Conservation (phyloP, 2,329 filamentous ascomycete genomes). For the Phialophora macrospora region DNA sequence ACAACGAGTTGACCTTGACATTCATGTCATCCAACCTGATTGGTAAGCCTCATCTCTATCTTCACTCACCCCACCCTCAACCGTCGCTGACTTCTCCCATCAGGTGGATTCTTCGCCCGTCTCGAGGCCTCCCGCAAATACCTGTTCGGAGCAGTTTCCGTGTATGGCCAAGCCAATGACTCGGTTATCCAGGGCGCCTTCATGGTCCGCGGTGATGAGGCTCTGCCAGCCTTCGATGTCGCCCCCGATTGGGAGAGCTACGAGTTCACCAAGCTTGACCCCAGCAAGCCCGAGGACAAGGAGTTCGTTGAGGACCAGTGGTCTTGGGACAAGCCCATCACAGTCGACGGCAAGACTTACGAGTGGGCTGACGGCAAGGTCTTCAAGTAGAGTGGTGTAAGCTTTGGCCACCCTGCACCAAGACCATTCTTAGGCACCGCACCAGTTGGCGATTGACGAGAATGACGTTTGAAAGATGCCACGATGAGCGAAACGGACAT, state of each 20-base stretch:
- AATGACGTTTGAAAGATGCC: background rate
- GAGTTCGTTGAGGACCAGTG: constrained; percentile 86
- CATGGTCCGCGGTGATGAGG: constrained; percentile 90
- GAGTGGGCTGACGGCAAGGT: constrained; percentile 91
- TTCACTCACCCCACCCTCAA: constrained; percentile 30
- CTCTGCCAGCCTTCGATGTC: constrained; percentile 86
- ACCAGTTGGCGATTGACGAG: constrained; percentile 1
- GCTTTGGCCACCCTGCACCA: background rate
- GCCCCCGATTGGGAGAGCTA: constrained; percentile 98
- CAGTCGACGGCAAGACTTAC: constrained; percentile 84
- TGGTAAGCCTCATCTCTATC: constrained; percentile 53
- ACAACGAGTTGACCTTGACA: constrained; percentile 91
- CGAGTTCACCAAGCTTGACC: constrained; percentile 94
- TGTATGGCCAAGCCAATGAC: constrained; percentile 87
- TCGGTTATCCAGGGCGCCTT: constrained; percentile 92
- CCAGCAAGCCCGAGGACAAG: constrained; percentile 79
- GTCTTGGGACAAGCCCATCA: constrained; percentile 86
- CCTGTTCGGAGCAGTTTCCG: constrained; percentile 87
- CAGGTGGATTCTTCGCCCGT: constrained; percentile 91
- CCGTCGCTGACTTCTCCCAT: constrained; percentile 6
- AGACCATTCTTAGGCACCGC: background rate
- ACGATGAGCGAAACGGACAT: background rate
- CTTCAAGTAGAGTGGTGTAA: constrained; percentile 78
- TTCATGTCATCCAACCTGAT: constrained; percentile 99
- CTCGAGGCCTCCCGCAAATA: constrained; percentile 98